A percentile compares a stretch with the other conserved stretches of the same genome.
phyloP scores from a whole-genome alignment of 495 filamentous ascomycete species.

The Sporormia fimetaria region DNA sequence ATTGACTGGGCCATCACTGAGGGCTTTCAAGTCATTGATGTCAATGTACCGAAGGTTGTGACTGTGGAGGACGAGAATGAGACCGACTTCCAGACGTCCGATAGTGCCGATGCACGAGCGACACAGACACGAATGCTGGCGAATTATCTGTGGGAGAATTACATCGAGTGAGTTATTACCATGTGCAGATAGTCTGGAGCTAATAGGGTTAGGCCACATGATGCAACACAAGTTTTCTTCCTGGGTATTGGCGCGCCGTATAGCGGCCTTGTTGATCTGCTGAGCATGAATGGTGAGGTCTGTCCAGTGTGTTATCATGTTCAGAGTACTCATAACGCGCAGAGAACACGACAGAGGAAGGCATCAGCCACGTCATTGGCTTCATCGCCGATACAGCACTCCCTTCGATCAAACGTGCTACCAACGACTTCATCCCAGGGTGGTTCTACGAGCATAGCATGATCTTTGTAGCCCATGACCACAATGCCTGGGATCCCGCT shows the following conservation, averaged over 20 bases:
- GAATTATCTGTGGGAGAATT: slow-evolving; percentile 93
- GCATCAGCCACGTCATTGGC: slow-evolving; percentile 23
- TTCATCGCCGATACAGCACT: slow-evolving; percentile 33
- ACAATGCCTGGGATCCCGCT: slow-evolving; percentile 53
- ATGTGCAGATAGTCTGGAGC: too few relatives aligned
- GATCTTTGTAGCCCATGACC: slow-evolving; percentile 60
- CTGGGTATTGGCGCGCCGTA: slow-evolving; percentile 62
- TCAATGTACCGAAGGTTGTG: slow-evolving; percentile 71
- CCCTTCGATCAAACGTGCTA: slow-evolving; percentile 29
- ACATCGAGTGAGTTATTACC: slow-evolving; percentile 58
- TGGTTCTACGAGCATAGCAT: slow-evolving; percentile 39
- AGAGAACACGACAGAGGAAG: slow-evolving; percentile 28
- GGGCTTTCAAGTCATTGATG: slow-evolving; percentile 72
- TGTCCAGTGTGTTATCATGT: background rate
- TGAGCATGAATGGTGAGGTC: slow-evolving; percentile 32
- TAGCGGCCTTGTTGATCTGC: slow-evolving; percentile 36
- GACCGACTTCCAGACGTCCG: slow-evolving; percentile 14
- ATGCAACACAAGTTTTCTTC: slow-evolving; percentile 61
- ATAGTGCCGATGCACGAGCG: slow-evolving; percentile 8
- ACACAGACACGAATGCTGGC: slow-evolving; percentile 59
- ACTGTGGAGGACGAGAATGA: slow-evolving; percentile 38
- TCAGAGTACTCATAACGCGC: too few relatives aligned
- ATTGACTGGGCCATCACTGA: slow-evolving; percentile 66
- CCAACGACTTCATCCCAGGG: slow-evolving; percentile 31
- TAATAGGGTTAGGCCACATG: slow-evolving; percentile 52